phyloP scores from a whole-genome alignment of 768 basidiomycete genomes.

The Tylopilus subfusipes region DNA sequence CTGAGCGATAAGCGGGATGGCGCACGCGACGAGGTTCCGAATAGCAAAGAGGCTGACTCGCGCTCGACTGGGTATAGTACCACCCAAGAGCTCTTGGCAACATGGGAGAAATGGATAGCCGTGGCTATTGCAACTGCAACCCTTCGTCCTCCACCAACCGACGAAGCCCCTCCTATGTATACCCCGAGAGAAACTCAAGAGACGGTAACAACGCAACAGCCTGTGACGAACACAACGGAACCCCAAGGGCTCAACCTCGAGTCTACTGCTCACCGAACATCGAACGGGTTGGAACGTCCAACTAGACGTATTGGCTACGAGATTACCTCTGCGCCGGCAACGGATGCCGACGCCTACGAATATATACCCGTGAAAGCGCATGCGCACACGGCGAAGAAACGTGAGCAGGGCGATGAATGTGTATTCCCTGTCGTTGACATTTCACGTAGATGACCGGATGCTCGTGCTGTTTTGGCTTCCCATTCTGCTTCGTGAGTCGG shows the following conservation, averaged over 20 bases:
- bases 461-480: slow-evolving; percentile 84
- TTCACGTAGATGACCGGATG: slow-evolving; percentile 72
- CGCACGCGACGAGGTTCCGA: slow-evolving; percentile 23
- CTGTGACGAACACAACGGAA: slow-evolving; percentile 1
- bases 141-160: slow-evolving; percentile 39
- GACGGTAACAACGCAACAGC: not conserved
- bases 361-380: slow-evolving; percentile 53
- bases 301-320: slow-evolving; percentile 46
- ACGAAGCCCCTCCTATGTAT: slow-evolving; percentile 69
- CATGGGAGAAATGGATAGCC: slow-evolving; percentile 76
- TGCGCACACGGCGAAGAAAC: slow-evolving; percentile 55
- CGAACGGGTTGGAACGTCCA: slow-evolving; percentile 32
- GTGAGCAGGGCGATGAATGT: slow-evolving; percentile 36
- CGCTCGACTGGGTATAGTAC: slow-evolving; percentile 40
- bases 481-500: slow-evolving; percentile 69
- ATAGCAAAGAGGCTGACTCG: slow-evolving; percentile 34
- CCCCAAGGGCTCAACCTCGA: slow-evolving; percentile 4
- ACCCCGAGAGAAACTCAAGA: slow-evolving; percentile 52
- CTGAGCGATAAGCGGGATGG: slow-evolving; percentile 48
- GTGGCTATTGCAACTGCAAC: slow-evolving; percentile 49
- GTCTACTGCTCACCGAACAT: slow-evolving; percentile 19
- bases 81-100: slow-evolving; percentile 61
- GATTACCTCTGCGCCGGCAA: slow-evolving; percentile 50
- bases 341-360: slow-evolving; percentile 65
- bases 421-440: not conserved